Percentiles rank a stretch among this genome's conserved stretches.
These are phyloP conservation scores for Aechmea fasciata DNA, from an alignment of 176 grass and related monocot species.

Conservation along the genomic window DNA sequence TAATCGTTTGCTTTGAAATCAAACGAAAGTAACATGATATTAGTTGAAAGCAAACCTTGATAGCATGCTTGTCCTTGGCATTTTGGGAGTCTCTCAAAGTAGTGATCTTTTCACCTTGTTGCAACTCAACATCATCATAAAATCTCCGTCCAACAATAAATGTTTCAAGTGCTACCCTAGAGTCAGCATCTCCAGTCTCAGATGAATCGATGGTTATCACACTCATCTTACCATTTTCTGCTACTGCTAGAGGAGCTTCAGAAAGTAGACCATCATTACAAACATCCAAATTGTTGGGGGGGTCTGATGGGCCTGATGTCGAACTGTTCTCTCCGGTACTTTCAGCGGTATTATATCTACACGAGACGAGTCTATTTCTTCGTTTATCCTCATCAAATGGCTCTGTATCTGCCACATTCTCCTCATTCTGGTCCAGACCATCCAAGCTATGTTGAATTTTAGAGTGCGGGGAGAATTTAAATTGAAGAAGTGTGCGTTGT, in stretches of 20 bases:
- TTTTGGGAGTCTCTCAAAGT: slow-evolving; percentile 59
- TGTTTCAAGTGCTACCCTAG: slow-evolving; percentile 36
- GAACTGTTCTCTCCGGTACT: slow-evolving; percentile 14
- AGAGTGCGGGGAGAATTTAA: slow-evolving; percentile 43
- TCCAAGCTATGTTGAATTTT: slow-evolving; percentile 1
- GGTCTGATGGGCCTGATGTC: slow-evolving; percentile 13
- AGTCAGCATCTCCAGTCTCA: slow-evolving; percentile 17
- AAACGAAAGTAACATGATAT: slow-evolving; percentile 8
- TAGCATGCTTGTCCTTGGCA: slow-evolving; percentile 63
- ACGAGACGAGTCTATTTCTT: slow-evolving; percentile 4
- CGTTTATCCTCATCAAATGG: slow-evolving; percentile 1
- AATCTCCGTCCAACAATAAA: slow-evolving; percentile 74
- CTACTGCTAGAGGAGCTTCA: not conserved
- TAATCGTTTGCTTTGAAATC: slow-evolving; percentile 2
- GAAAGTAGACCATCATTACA: slow-evolving; percentile 6
- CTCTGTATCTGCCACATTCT: slow-evolving; percentile 8
- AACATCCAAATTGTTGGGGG: not conserved
- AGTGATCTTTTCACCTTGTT: slow-evolving; percentile 39
- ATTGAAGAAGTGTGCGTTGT: slow-evolving; percentile 81
- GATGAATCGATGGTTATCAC: slow-evolving; percentile 13
- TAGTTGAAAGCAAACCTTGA: slow-evolving; percentile 53
- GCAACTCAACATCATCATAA: slow-evolving; percentile 46
- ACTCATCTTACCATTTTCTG: slow-evolving; percentile 2
- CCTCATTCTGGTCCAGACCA: slow-evolving; percentile 3
- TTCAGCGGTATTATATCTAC: not conserved